These are phyloP conservation scores for Penicillium crustosum DNA, from an alignment of 2,329 filamentous ascomycete genomes.

Conservation along the genomic window DNA sequence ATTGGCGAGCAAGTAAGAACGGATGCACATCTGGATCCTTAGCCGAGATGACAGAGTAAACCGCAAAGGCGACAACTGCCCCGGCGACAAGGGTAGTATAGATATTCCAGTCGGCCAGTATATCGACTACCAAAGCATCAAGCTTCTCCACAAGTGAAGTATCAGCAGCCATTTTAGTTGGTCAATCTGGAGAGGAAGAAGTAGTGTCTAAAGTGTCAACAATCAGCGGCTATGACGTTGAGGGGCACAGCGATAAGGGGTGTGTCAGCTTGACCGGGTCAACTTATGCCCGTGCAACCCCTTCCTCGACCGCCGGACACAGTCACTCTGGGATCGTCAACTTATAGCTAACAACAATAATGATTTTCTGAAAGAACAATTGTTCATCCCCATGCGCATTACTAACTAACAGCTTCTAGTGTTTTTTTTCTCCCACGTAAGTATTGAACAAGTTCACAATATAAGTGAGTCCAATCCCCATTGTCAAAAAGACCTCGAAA, in stretches of 20 bases:
- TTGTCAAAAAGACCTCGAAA: not conserved
- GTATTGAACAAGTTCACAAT: not conserved
- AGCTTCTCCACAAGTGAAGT: constrained; percentile 64
- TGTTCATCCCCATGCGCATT: not conserved
- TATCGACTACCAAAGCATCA: constrained; percentile 67
- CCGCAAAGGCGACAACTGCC: constrained; percentile 64
- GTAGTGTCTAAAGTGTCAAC: too few species aligned
- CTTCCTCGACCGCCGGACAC: constrained; percentile 1
- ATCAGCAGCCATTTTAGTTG: constrained; percentile 40
- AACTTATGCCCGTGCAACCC: constrained; percentile 22
- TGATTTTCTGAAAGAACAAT: not conserved
- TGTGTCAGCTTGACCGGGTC: constrained; percentile 14
- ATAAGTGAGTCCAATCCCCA: not conserved
- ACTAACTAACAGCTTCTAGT: constrained; percentile 5
- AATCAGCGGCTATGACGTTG: constrained; percentile 23
- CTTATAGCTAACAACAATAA: constrained; percentile 12
- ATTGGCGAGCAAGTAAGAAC: constrained; percentile 82
- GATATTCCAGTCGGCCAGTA: constrained; percentile 78
- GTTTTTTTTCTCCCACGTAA: not conserved
- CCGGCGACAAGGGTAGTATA: constrained; percentile 73
- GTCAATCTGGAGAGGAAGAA: not conserved
- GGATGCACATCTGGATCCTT: constrained; percentile 90
- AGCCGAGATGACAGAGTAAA: constrained; percentile 68
- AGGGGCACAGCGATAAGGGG: constrained; percentile 15
- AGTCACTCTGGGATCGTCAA: constrained; percentile 8